These are phyloP conservation scores for Fusarium neocosmosporiellum DNA, from an alignment of 2,329 filamentous ascomycete genomes.

Conservation along the genomic window DNA sequence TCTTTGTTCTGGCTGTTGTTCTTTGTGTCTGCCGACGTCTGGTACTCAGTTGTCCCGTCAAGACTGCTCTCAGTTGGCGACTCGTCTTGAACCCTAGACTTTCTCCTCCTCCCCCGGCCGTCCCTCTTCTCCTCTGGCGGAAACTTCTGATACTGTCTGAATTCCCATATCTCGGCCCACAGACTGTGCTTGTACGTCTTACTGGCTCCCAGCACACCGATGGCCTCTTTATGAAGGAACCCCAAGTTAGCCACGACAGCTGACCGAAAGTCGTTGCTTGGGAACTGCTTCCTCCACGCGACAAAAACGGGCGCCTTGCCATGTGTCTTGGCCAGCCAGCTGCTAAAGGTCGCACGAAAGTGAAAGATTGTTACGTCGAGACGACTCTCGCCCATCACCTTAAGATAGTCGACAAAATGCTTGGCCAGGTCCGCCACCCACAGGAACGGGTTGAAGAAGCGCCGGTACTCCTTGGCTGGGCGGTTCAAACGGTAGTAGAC, in stretches of 20 bases:
- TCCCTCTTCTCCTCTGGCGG: not conserved
- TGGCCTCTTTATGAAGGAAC: conserved; percentile 74
- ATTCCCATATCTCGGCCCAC: conserved; percentile 63
- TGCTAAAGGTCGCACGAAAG: conserved; percentile 68
- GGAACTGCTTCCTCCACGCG: conserved; percentile 65
- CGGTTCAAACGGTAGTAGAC: conserved; percentile 73
- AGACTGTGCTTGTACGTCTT: conserved; percentile 55
- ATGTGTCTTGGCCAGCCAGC: conserved; percentile 66
- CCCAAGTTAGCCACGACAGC: conserved; percentile 68
- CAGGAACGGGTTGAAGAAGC: conserved; percentile 71
- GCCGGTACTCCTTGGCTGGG: conserved; percentile 69
- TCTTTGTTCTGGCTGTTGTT: conserved; percentile 14
- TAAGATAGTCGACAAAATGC: conserved; percentile 76
- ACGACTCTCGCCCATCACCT: conserved; percentile 44
- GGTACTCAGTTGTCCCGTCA: not conserved
- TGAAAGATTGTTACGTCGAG: conserved; percentile 60
- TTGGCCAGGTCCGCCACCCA: conserved; percentile 80
- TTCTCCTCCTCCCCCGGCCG: not conserved
- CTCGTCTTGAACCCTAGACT: not conserved
- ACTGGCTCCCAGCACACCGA: conserved; percentile 56
- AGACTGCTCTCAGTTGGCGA: not conserved
- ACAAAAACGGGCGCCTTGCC: conserved; percentile 53
- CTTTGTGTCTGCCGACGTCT: conserved; percentile 7
- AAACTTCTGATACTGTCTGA: conserved; percentile 48
- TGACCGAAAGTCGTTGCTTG: conserved; percentile 69